Percentiles rank a stretch among this genome's conserved stretches.
Evolutionary conservation across 306 rosid genomes (phyloP).

Genomic region (Trichosanthes truncata): DNA sequence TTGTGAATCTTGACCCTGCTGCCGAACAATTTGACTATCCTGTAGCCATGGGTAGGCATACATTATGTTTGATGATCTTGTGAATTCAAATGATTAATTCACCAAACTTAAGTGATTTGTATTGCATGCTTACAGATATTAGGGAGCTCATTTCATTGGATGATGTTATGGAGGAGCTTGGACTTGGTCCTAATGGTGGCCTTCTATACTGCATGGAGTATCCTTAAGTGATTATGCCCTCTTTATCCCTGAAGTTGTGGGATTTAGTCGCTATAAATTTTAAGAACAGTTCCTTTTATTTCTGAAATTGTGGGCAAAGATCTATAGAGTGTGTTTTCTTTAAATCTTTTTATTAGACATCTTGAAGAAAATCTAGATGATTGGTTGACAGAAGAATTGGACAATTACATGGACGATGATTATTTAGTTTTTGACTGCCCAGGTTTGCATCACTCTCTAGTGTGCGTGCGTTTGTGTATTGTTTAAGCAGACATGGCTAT

Average conservation of each 20-base stretch:
- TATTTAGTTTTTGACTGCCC: slow-evolving; percentile 92
- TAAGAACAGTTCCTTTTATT: not conserved
- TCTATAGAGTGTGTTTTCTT: not conserved
- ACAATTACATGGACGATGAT: slow-evolving; percentile 81
- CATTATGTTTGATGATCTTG: not conserved
- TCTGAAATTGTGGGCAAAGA: not conserved
- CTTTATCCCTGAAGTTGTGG: not conserved
- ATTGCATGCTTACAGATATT: slow-evolving; percentile 46
- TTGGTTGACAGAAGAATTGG: slow-evolving; percentile 72
- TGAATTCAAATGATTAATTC: not conserved
- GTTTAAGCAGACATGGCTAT: not conserved
- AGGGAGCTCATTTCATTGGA: slow-evolving; percentile 86
- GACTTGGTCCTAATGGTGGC: slow-evolving; percentile 92
- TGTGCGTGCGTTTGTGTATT: not conserved
- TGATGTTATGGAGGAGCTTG: slow-evolving; percentile 96
- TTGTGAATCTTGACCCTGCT: slow-evolving; percentile 89
- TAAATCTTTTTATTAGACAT: slow-evolving; percentile 38
- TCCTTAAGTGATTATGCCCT: slow-evolving; percentile 34
- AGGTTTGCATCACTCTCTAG: slow-evolving; percentile 31
- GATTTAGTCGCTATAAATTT: not conserved
- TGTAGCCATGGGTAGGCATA: slow-evolving; percentile 61
- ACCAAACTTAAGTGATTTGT: not conserved
- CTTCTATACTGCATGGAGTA: slow-evolving; percentile 99
- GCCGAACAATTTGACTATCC: slow-evolving; percentile 96
- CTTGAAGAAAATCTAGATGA: slow-evolving; percentile 83